These are phyloP conservation scores for Phyllosticta citrichinensis DNA, from an alignment of 2,329 filamentous ascomycete species.

Conservation along the genomic window DNA sequence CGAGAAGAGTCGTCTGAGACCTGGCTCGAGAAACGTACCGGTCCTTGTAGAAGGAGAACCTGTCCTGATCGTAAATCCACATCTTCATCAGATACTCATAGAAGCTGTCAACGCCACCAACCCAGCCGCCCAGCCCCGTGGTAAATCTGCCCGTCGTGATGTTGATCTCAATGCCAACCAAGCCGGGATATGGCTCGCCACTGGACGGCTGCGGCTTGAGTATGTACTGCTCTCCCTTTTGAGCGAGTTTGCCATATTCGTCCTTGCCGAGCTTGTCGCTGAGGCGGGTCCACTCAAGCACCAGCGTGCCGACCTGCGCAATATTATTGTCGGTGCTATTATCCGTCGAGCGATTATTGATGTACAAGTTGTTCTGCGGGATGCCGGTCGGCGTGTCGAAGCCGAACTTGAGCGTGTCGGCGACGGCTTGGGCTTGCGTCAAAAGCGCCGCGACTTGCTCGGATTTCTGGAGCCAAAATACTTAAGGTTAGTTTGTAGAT, in stretches of 20 bases:
- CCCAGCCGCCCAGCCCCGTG: slow-evolving; percentile 63
- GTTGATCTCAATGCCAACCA: slow-evolving; percentile 60
- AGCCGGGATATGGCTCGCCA: slow-evolving; percentile 64
- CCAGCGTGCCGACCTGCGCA: slow-evolving; percentile 66
- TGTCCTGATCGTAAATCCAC: slow-evolving; percentile 63
- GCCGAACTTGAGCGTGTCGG: slow-evolving; percentile 63
- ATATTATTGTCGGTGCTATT: slow-evolving; percentile 54
- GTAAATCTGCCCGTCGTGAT: slow-evolving; percentile 56
- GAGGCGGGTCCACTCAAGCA: slow-evolving; percentile 75
- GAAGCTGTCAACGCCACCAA: slow-evolving; percentile 66
- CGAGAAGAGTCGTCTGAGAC: no score
- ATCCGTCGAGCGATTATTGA: slow-evolving; percentile 43
- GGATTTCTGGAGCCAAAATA: slow-evolving; percentile 39
- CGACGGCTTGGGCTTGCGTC: slow-evolving; percentile 56
- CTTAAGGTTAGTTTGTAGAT: not conserved
- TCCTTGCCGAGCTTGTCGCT: slow-evolving; percentile 62
- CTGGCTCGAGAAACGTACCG: slow-evolving; percentile 35
- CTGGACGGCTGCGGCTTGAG: slow-evolving; percentile 52
- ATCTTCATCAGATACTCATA: slow-evolving; percentile 92
- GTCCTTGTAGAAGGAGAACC: slow-evolving; percentile 57
- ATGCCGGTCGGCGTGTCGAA: slow-evolving; percentile 70
- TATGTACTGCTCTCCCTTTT: slow-evolving; percentile 60
- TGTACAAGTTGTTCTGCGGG: slow-evolving; percentile 58
- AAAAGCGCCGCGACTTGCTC: slow-evolving; percentile 54
- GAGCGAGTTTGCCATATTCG: slow-evolving; percentile 55